Base-by-base conservation (phyloP, 2,329 filamentous ascomycete species). In the Macroventuria anomochaeta region DNA sequence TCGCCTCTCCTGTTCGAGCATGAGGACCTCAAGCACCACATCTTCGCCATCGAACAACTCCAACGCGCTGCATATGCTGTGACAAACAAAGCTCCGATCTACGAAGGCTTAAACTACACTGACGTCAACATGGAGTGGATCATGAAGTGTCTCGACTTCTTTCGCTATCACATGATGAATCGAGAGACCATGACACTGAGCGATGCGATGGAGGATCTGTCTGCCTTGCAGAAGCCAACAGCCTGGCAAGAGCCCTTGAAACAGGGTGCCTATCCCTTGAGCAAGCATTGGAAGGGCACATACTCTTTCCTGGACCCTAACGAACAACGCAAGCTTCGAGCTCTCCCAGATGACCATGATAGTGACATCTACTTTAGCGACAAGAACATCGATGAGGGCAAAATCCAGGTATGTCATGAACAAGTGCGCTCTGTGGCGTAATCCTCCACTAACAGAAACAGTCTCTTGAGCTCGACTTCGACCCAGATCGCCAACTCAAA, bases 141-240 rank as follows among this genome's bases (percentile, higher is more conserved):
- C 2, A 63, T 82, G 5, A 77, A 83, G 56, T 70, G 77, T 32
- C 63, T 80, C 36, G 82, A 82, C 55, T 84, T 83, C 73, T 84
- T 83, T 71, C 78, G 78, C 38, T 76, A 78, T 41, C 80, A 84
- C 56, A 75, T 83, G 64, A 75, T 75, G 33, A 62, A 62, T 7
- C 39, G 67, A 7, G 69, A 69, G 3, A 73, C 77, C n/a, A 62
- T 65, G 18, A 72, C 76, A 0, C 65, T 82, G 3, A 70, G 64
- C 39, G 47, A 67, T 7, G 65, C 67, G 2, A 78, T 78, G 57
- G 46, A 59, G 5, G 64, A 69, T 3, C 70, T 83, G 7, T 60
- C 70, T 1, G 38, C 41, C 0, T 37, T 63, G 18, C 72, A 81
- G 36, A 71, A 65, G 46, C 80, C 80, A 11, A 73, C 73, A n/a